A percentile compares a stretch with the other conserved stretches of the same genome.
Evolutionary conservation across 768 basidiomycete genomes (phyloP).

Genomic region (Ramaria rubella): DNA sequence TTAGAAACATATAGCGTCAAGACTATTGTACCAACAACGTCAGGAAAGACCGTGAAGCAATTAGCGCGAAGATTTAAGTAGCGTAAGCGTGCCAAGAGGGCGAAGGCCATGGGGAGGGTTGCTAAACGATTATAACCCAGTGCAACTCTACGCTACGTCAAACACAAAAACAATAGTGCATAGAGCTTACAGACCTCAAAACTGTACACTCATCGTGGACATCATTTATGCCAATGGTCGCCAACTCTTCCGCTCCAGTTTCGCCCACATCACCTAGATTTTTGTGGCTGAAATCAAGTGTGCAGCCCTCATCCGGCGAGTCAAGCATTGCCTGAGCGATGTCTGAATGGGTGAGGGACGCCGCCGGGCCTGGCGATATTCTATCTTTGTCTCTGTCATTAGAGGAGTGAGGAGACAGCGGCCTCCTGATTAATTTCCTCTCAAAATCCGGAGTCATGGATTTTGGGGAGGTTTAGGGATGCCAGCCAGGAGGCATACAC

Average conservation of each 20-base stretch:
- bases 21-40: slow-evolving; percentile 56
- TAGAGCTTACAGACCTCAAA: slow-evolving; percentile 45
- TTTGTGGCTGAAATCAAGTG: slow-evolving; percentile 78
- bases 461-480: not conserved
- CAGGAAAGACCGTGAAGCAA: slow-evolving; percentile 72
- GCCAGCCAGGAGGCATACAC: not conserved
- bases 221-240: slow-evolving; percentile 43
- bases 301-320: slow-evolving; percentile 74
- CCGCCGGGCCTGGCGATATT: slow-evolving; percentile 22
- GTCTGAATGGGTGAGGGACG: slow-evolving; percentile 47
- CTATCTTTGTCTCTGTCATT: slow-evolving; percentile 7
- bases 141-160: slow-evolving; percentile 56
- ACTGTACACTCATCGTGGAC: slow-evolving; percentile 46
- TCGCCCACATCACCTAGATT: slow-evolving; percentile 69
- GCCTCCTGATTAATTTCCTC: not conserved
- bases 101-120: slow-evolving; percentile 69
- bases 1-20: not conserved
- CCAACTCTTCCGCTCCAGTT: slow-evolving; percentile 72
- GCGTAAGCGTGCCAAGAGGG: slow-evolving; percentile 62
- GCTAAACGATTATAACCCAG: slow-evolving; percentile 79
- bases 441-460: slow-evolving; percentile 4
- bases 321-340: slow-evolving; percentile 56
- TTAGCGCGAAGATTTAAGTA: slow-evolving; percentile 89
- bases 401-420: slow-evolving; percentile 1
- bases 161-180: slow-evolving; percentile 15